Base-by-base conservation (phyloP, 1,139 yeast species). In the Blastobotrys ciferrii region DNA sequence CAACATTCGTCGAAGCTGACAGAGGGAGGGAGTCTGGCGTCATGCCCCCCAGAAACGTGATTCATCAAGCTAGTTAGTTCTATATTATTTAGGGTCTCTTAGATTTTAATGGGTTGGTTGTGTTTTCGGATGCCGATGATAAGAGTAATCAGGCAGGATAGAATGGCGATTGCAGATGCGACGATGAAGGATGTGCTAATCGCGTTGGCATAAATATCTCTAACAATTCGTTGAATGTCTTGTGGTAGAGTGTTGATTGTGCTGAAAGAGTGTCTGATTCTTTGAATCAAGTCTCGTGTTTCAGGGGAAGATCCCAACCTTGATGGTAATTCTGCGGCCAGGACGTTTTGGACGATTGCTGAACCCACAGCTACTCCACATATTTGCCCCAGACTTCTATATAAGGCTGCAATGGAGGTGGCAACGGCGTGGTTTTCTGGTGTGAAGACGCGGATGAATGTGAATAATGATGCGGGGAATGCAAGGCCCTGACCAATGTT, bases 391-490 rank as follows among this genome's bases (percentile, higher is more conserved):
- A 85, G 79, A 2, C 88, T 81, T 58, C 91, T 72, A 68, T 82
- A 84, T 2, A 87, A 81, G 63, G 84, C 84, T 57, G 84, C 87
- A 51, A 84, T 83, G 0, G 88, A 82, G 0, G 92, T 84, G 0
- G 87, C 78, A 4, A 84, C 77, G 3, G 91, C 91, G 63, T 84
- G 91, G 56, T 72, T 75, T 53, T 78, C 77, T 36, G 67, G 71
- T 2, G 86, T 85, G 15, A 76, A 79, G 1, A 80, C 76, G 0
- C 88, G 81, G 51, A 84, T 82, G 67, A 84, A 73, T 0, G 89
- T 77, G 12, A 77, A 65, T 13, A 76, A 51, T 45, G 67, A 56
- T 30, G 59, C 50, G 23, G 57, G 44, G 58, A 64, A 67, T 54
- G 75, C 64, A 50, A 48, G 50, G 20, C 37, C 20, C 4, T 50